Evolutionary conservation across 352 stramenopile species (phyloP), one percentile per base, ranked within the genome.

Genomic region (Pythium monospermum): DNA sequence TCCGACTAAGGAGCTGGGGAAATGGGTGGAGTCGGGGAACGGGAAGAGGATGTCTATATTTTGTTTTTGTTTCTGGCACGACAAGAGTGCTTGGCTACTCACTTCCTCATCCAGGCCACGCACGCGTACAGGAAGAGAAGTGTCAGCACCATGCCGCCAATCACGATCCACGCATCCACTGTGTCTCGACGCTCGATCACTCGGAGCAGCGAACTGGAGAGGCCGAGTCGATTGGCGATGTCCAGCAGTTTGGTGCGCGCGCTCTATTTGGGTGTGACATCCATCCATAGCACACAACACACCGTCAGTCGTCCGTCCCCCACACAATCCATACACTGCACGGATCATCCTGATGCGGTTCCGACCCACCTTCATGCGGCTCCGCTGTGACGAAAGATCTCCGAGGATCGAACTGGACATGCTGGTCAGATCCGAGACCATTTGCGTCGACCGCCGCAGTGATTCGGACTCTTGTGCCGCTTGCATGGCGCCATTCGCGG

Each of bases 111-210:
- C 53, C 87, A 91, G 32, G 64, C 64, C 23, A 87, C 78, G 59
- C 83, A 93, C 12, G 69, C 61, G 36, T 89, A 93, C 39, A 93
- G 61, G 47, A 91, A 91, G 4, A 84, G 37, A n/a, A 93, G 62
- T 26, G 84, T 91, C 53, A 92, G 61, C 39, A 89, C 22, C 78
- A 95, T 95, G 12, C 84, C 84, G 10, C 59, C 78, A 26, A 88
- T 64, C 2, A 94, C 83, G 47, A 94, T 91, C 83, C 80, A 92
- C 35, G 85, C 87, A 49, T 92, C 83, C 25, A 89, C 75, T 2
- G 76, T 85, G 48, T 94, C 83, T 49, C 83, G 73, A 23, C 81
- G 61, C 53, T 93, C 84, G 35, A 95, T 91, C 26, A 91, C 72
- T 10, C 82, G 79, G 54, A 95, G 56, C 30, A 95, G 55, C 37